phyloP scores from a whole-genome alignment of 176 grass and related monocot species.

The Lolium perenne region DNA sequence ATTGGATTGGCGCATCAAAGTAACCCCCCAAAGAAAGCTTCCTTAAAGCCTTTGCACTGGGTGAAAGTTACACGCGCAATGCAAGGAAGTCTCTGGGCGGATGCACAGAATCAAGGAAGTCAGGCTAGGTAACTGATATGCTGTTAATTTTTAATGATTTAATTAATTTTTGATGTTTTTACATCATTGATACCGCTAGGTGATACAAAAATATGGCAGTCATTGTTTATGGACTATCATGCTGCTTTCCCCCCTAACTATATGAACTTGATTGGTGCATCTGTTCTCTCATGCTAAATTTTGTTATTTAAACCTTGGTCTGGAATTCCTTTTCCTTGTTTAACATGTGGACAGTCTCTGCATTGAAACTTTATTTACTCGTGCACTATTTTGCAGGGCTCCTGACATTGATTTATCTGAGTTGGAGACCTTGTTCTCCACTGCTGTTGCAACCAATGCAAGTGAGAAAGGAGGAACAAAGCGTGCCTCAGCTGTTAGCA shows the following conservation, averaged over 20 bases:
- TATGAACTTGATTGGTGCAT: conserved; percentile 32
- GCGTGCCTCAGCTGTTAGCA: conserved; percentile 72
- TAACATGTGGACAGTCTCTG: conserved; percentile 13
- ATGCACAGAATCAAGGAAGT: conserved; percentile 86
- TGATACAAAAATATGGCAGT: conserved; percentile 21
- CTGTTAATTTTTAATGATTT: conserved; percentile 15
- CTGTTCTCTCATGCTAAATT: conserved; percentile 20
- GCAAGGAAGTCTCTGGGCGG: conserved; percentile 99
- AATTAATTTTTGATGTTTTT: conserved; percentile 35
- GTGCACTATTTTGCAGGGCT: conserved; percentile 59
- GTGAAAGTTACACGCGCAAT: conserved; percentile 92
- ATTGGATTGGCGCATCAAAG: conserved; percentile 64
- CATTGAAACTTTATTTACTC: conserved; percentile 40
- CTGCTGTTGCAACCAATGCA: conserved; percentile 61
- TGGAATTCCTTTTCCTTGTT: conserved; percentile 22
- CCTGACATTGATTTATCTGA: conserved; percentile 83
- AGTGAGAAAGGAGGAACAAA: conserved; percentile 69
- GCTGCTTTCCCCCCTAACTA: background rate
- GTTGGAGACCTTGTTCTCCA: conserved; percentile 81
- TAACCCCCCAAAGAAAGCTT: conserved; percentile 76
- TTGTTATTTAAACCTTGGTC: background rate
- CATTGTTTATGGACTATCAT: conserved; percentile 29
- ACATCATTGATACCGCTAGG: conserved; percentile 7
- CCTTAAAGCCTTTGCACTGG: conserved; percentile 97
- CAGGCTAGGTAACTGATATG: conserved; percentile 76